Percentiles rank a stretch among this genome's conserved stretches.
phyloP scores from a whole-genome alignment of 768 basidiomycete genomes.

The Psilocybe subaeruginosa region DNA sequence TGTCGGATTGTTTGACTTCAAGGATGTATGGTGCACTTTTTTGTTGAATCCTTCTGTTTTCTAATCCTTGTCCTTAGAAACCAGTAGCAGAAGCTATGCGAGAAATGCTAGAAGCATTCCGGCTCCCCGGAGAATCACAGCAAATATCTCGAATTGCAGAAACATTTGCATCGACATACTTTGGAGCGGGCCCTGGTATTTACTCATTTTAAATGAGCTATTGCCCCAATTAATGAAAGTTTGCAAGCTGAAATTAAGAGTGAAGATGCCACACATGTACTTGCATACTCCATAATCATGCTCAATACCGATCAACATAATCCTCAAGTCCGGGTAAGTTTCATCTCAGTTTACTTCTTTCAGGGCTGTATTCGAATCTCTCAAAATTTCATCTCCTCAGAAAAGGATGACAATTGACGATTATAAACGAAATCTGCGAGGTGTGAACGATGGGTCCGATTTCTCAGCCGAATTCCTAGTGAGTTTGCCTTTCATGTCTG shows the following conservation, averaged over 20 bases:
- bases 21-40: slow-evolving; percentile 51
- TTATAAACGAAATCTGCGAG: slow-evolving; percentile 88
- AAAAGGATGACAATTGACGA: slow-evolving; percentile 98
- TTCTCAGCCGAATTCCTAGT: slow-evolving; percentile 90
- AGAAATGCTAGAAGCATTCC: slow-evolving; percentile 90
- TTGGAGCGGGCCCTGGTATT: slow-evolving; percentile 79
- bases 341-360: neutral
- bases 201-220: neutral
- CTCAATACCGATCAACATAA: slow-evolving; percentile 97
- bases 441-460: slow-evolving; percentile 84
- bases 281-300: slow-evolving; percentile 97
- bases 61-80: slow-evolving; percentile 58
- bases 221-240: neutral
- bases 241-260: slow-evolving; percentile 82
- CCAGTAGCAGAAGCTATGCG: slow-evolving; percentile 94
- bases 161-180: slow-evolving; percentile 90
- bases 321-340: slow-evolving; percentile 82
- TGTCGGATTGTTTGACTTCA: slow-evolving; percentile 88
- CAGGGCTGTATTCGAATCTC: slow-evolving; percentile 4
- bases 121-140: slow-evolving; percentile 93
- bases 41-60: neutral
- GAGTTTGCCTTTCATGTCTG: neutral
- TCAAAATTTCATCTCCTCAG: slow-evolving; percentile 41
- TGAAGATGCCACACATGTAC: slow-evolving; percentile 91
- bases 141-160: slow-evolving; percentile 95